Evolutionary conservation across 139 green algal genomes (phyloP).

Genomic region (Chlamydomonas schloesseri): DNA sequence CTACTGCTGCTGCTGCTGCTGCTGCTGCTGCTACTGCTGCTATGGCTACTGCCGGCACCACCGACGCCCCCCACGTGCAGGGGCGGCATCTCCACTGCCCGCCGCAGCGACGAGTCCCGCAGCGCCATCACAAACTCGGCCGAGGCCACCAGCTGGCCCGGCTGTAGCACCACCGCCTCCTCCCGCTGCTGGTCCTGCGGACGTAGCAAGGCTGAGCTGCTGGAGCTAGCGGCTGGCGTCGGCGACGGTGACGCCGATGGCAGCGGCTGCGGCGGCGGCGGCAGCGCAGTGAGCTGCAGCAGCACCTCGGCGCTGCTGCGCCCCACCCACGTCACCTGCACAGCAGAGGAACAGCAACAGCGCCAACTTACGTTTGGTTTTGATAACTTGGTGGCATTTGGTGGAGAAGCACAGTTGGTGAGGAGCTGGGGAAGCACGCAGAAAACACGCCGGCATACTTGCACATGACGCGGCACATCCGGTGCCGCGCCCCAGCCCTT

Average conservation of each 20-base stretch:
- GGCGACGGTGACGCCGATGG: neutral
- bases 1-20: too few species aligned
- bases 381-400: too few species aligned
- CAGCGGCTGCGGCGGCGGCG: neutral
- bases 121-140: constrained; percentile 52
- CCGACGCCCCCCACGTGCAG: neutral
- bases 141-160: constrained; percentile 18
- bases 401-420: too few species aligned
- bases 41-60: too few species aligned
- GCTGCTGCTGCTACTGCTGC: too few species aligned
- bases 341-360: too few species aligned
- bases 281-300: constrained; percentile 33
- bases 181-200: neutral
- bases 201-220: neutral
- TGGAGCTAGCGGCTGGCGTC: neutral
- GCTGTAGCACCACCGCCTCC: neutral
- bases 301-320: constrained; percentile 47
- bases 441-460: too few species aligned
- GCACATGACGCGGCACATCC: too few species aligned
- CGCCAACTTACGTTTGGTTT: too few species aligned
- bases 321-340: constrained; percentile 52
- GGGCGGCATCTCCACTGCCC: constrained; percentile 10
- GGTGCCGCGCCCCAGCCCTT: too few species aligned
- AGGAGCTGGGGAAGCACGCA: too few species aligned
- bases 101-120: constrained; percentile 26